Evolutionary conservation across 108 stramenopile species (phyloP).

Genomic region (Phaeodactylum tricornutum): DNA sequence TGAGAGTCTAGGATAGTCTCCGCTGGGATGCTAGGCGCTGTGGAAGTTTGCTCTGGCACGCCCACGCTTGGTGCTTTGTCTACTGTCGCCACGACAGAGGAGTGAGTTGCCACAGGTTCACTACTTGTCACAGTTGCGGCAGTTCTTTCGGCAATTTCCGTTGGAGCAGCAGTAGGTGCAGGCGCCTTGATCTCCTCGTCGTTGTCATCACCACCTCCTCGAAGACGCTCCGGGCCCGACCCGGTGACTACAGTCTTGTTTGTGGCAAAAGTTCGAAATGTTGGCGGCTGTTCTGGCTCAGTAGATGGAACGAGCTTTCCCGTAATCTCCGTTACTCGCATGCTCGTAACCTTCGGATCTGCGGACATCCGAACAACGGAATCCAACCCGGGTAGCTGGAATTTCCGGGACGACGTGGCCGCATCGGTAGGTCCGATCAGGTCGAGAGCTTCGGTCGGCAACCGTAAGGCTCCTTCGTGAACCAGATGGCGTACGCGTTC

Average conservation of each 20-base stretch:
- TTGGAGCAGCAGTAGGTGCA: neutral
- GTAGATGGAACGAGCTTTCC: too few relatives aligned
- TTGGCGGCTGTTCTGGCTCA: neutral
- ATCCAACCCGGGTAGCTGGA: constrained; percentile 28
- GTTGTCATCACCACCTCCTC: neutral
- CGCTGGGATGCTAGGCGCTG: too few relatives aligned
- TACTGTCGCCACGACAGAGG: neutral
- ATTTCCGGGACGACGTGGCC: constrained; percentile 3
- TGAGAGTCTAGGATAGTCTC: too few relatives aligned
- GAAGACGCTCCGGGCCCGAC: neutral
- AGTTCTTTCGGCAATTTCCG: neutral
- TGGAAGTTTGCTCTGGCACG: too few relatives aligned
- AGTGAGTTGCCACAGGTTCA: neutral
- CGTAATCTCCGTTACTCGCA: constrained; percentile 22
- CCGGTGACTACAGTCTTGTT: neutral
- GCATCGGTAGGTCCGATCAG: too few relatives aligned
- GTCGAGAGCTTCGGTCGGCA: constrained; percentile 43
- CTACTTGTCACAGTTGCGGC: neutral
- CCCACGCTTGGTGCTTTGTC: too few relatives aligned
- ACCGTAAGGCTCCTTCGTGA: constrained; percentile 56
- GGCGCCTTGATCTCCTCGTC: neutral
- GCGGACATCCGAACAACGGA: constrained; percentile 25
- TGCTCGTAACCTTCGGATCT: constrained; percentile 14
- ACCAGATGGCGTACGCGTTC: constrained; percentile 51
- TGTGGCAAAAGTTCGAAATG: neutral